Conservation (phyloP, 2,329 filamentous ascomycete genomes). For the Didymella pinodella region DNA sequence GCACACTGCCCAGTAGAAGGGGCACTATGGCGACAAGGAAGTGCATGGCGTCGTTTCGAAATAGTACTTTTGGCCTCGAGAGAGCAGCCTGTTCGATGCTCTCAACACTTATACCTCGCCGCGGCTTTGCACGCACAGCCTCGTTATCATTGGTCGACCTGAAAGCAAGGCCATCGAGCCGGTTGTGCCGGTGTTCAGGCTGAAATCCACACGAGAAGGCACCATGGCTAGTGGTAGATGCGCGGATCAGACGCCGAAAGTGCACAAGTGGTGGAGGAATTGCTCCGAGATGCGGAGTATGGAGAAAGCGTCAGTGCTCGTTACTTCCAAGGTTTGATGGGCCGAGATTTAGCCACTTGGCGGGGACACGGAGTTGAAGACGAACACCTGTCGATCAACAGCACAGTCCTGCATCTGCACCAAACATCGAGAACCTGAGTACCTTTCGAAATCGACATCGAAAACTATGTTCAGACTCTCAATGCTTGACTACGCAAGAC, state of each 20-base stretch:
- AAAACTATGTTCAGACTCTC: too few species aligned
- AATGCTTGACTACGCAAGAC: too few species aligned
- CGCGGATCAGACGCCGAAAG: neutral
- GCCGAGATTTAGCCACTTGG: conserved; percentile 2
- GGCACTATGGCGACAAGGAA: conserved; percentile 11
- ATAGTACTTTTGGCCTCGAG: neutral
- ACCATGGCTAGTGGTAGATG: neutral
- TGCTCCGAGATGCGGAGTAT: conserved; percentile 4
- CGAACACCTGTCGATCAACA: neutral
- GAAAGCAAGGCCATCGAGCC: neutral
- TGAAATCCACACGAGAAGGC: neutral
- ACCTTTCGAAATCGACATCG: neutral
- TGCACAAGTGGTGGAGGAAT: neutral
- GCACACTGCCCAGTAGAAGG: conserved; percentile 1
- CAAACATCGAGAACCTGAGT: too few species aligned
- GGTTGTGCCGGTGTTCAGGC: conserved; percentile 2
- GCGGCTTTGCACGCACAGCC: neutral
- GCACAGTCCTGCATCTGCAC: neutral
- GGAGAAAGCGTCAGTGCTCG: neutral
- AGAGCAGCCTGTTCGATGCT: neutral
- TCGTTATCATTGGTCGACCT: neutral
- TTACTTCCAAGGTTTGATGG: neutral
- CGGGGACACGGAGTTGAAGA: neutral
- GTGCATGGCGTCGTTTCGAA: conserved; percentile 14
- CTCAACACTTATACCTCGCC: neutral